Evolutionary conservation across 768 basidiomycete species (phyloP).

Genomic region (Phanerochaete carnosa): DNA sequence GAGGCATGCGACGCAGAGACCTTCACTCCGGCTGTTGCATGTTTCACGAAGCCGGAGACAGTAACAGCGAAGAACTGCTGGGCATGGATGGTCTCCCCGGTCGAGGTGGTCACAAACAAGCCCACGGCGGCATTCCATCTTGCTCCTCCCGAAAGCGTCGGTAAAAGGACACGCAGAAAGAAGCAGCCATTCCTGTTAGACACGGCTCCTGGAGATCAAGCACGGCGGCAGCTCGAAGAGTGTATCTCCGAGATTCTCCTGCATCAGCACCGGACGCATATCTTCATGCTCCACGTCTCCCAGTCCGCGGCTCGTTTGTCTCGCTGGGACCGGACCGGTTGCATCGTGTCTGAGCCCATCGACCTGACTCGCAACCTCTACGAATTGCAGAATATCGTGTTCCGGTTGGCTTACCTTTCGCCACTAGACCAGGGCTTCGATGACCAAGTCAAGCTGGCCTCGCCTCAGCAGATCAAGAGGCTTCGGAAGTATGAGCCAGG

Average conservation of each 20-base stretch:
- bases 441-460: not conserved
- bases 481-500: not conserved
- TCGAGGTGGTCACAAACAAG: no score
- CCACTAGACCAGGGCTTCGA: not conserved
- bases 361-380: not conserved
- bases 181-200: no score
- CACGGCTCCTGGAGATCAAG: no score
- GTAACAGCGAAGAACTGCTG: no score
- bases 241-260: not conserved
- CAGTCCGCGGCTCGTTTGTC: not conserved
- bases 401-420: not conserved
- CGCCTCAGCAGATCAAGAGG: not conserved
- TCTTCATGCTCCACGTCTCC: not conserved
- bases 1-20: no score
- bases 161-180: no score
- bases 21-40: no score
- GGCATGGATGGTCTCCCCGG: no score
- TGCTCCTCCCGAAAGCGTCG: no score
- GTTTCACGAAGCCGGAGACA: no score
- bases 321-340: conserved; percentile 4
- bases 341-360: not conserved
- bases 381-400: not conserved
- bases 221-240: no score
- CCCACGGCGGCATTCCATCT: no score
- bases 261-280: conserved; percentile 4